Evolutionary conservation across 805 yeast genomes (phyloP), one percentile per base, ranked within the genome.

Genomic region (Saturnispora ahearnii): DNA sequence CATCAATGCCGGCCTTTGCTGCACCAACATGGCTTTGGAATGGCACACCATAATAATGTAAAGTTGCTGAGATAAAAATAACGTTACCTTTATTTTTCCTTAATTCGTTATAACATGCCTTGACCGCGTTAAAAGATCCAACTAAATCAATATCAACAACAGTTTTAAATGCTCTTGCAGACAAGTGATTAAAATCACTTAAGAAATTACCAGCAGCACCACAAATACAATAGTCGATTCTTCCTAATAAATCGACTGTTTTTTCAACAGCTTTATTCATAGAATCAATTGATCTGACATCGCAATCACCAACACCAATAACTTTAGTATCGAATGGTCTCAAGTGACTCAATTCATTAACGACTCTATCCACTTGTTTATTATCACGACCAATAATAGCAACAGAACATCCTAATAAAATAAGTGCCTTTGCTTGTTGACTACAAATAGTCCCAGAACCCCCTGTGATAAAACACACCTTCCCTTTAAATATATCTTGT

Each of bases 181-280:
- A 82, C 55, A 90, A 70, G 58, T 81, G 82, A 60, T 82, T 81
- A 67, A 89, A 79, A 64, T 87, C 93, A 32, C 87, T 69, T 48
- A 91, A 64, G 63, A 91, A 90, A 70, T 91, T 91, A 8, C 98
- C 97, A 3, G 97, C 97, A 2, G 98, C 97, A 10, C 97, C 97
- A 41, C 93, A 90, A 63, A 90, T 85, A 32, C 90, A 95, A 63
- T 66, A 86, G 67, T 90, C 97, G 52, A 90, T 83, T 53, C 77
- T 71, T 6, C 96, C 96, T 56, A 87, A 76, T 59, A 75, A 71
- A 9, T 67, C 62, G 24, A 89, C 87, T 0, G 96, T 81, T 40
- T 61, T 58, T 6, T 76, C 75, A 3, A 78, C 96, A 0, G 96
- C 96, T 4, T 58, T 61, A 18, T 68, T 73, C 54, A 90, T 58